Evolutionary conservation across 768 basidiomycete species (phyloP), one percentile per base, ranked within the genome.

Genomic region (Melanogaster broomeanus): DNA sequence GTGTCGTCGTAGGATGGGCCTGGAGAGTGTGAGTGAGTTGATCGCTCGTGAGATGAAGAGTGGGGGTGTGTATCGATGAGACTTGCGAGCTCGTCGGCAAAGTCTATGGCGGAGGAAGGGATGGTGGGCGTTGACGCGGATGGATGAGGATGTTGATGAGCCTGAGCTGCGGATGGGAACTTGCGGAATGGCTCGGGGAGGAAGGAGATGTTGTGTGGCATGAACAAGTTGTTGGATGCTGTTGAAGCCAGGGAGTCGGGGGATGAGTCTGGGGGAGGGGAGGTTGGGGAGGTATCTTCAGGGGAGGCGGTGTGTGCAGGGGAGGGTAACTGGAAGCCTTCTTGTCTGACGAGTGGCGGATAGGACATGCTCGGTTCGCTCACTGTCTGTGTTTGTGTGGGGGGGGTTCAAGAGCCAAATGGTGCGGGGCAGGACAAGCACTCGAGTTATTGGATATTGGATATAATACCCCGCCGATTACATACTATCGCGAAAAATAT

Each of bases 281-380:
- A 69, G 53, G 54, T 69, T 58, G 60, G 62, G 28, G 52, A 52
- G 33, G 44, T 54, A 8, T 57, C 48, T 25, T 51, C 40, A 2
- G 55, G 37, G 21, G 68, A 62, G 0, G 68, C 51, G 1, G 65
- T 67, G 33, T 63, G 63, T 6, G 74, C 65, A 21, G 81, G 76
- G 42, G 75, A 75, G 19, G 82, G 79, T 31, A 84, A 61, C 55
- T 87, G 84, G 66, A 90, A 90, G 60, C 89, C 88, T 71, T 89
- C 84, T 63, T 87, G 83, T 53, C 87, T 75, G 57, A 88, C 64
- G 52, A 68, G 58, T 39, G 63, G 48, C 3, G 65, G 51, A 64
- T 69, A 66, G 47, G 67, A 58, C 64, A 69, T 67, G n/a, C n/a
- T n/a, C n/a, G n/a, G n/a, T n/a, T n/a, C n/a, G n/a, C n/a, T n/a